Evolutionary conservation across 129 eudicot genomes (phyloP), one percentile per base, ranked within the genome.

Genomic region (Oenanthe sinensis): DNA sequence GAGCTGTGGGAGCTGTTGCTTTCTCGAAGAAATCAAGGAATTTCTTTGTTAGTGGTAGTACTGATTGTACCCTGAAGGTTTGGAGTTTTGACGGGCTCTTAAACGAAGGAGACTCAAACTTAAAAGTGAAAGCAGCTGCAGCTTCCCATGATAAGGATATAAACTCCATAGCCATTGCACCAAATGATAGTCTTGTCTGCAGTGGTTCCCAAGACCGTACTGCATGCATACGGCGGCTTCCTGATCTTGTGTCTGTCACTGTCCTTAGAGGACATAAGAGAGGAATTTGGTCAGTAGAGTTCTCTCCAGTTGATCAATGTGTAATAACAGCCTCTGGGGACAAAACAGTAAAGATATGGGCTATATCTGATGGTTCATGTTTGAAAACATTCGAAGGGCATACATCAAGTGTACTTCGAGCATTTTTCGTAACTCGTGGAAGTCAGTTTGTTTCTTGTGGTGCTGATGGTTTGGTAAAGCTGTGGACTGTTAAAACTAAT

Each of bases 131-230:
- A 87, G 96, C 97, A 48, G 91, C 85, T 46, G 92, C 82, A 3
- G 90, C 90, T 76, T 97, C 97, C 54, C 98, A 95, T 58, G 94
- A 87, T 82, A 95, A 95, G 81, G 96, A 95, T 84, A 95, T 95
- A 22, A 95, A 95, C 54, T 87, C 97, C 17, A 76, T 95, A 19
- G 97, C 98, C 30, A 75, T 95, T 85, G 91, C 98, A 71, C 98
- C 98, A 10, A 87, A 90, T 86, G 97, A 95, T 82, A 87, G 91
- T 73, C 97, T 88, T 76, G 89, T 92, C 69, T 95, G 98, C 67
- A 95, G 94, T 83, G 98, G 94, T 14, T 95, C 98, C 77, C 96
- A 95, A 95, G 99, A 95, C 76, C 97, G 92, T 52, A 95, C 94
- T 15, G 99, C 99, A 48, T 83, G 94, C 85, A 80, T 92, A 75